phyloP scores from a whole-genome alignment of 371 early-diverging fungal genomes.

The Smittium culicis region DNA sequence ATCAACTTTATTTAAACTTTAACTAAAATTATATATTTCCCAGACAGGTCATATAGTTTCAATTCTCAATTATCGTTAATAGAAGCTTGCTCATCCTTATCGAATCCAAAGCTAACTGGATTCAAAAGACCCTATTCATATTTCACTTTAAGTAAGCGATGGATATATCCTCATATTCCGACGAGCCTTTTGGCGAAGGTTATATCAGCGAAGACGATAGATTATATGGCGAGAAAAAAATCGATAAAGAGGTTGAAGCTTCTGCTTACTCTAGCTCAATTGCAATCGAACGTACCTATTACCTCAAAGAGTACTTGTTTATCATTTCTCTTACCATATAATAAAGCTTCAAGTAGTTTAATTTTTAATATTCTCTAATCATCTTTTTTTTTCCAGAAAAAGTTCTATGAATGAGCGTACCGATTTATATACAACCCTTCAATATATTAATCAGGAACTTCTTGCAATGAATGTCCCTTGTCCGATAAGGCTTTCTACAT shows the following conservation, averaged over 20 bases:
- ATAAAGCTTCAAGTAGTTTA: too few species aligned
- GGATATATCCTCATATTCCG: not conserved
- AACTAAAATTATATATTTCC: too few species aligned
- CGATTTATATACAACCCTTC: slow-evolving; percentile 22
- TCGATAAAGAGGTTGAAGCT: slow-evolving; percentile 2
- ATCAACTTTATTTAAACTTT: too few species aligned
- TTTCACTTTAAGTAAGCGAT: not conserved
- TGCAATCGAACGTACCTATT: not conserved
- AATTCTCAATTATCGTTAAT: too few species aligned
- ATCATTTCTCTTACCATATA: not conserved
- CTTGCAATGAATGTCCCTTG: slow-evolving; percentile 28
- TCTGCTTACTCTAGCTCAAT: not conserved
- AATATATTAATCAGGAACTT: slow-evolving; percentile 30
- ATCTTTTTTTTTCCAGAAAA: not conserved
- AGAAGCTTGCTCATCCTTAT: too few species aligned
- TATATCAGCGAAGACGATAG: slow-evolving; percentile 1
- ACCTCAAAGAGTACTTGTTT: not conserved
- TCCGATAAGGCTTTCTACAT: slow-evolving; percentile 23
- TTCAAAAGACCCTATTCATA: not conserved
- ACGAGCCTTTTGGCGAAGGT: not conserved
- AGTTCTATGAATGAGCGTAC: slow-evolving; percentile 5
- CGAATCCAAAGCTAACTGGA: too few species aligned
- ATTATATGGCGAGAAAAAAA: slow-evolving; percentile 6
- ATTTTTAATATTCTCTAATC: not conserved
- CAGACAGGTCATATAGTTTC: too few species aligned